phyloP scores from a whole-genome alignment of 495 filamentous ascomycete species.

The Aspergillus affinis region DNA sequence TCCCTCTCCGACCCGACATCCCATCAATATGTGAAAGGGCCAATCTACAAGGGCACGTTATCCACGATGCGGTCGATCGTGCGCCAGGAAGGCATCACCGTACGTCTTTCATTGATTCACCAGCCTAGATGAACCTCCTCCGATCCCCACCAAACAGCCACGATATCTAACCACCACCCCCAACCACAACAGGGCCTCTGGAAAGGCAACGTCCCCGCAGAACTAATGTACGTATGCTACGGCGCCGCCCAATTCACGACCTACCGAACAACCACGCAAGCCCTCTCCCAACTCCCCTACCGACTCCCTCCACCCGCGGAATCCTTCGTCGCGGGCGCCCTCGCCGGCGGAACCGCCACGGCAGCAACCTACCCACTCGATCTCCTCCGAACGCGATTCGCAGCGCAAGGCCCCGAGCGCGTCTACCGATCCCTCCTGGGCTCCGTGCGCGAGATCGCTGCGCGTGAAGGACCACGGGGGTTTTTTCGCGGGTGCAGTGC shows the following conservation, averaged over 20 bases:
- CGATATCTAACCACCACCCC: neutral
- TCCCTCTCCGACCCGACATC: conserved; percentile 69
- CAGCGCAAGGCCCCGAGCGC: conserved; percentile 83
- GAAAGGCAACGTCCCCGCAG: conserved; percentile 97
- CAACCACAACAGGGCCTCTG: conserved; percentile 63
- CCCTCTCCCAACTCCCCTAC: conserved; percentile 54
- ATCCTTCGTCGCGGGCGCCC: conserved; percentile 77
- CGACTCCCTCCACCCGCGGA: conserved; percentile 57
- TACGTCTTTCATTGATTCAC: conserved; percentile 27
- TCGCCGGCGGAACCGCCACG: conserved; percentile 78
- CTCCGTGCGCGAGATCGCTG: conserved; percentile 68
- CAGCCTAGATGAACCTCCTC: neutral
- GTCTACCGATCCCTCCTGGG: conserved; percentile 70
- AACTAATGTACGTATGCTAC: conserved; percentile 89
- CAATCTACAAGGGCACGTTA: conserved; percentile 76
- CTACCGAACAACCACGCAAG: conserved; percentile 71
- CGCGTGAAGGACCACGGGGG: conserved; percentile 67
- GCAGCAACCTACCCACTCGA: conserved; percentile 89
- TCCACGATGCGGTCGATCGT: conserved; percentile 75
- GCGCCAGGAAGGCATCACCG: conserved; percentile 72
- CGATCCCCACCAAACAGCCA: neutral
- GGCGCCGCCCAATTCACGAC: conserved; percentile 83
- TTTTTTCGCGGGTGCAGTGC: conserved; percentile 87
- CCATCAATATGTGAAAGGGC: conserved; percentile 52
- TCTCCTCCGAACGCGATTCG: conserved; percentile 90